phyloP scores from a whole-genome alignment of 2,329 filamentous ascomycete species.

The Niveomyces coronatus region DNA sequence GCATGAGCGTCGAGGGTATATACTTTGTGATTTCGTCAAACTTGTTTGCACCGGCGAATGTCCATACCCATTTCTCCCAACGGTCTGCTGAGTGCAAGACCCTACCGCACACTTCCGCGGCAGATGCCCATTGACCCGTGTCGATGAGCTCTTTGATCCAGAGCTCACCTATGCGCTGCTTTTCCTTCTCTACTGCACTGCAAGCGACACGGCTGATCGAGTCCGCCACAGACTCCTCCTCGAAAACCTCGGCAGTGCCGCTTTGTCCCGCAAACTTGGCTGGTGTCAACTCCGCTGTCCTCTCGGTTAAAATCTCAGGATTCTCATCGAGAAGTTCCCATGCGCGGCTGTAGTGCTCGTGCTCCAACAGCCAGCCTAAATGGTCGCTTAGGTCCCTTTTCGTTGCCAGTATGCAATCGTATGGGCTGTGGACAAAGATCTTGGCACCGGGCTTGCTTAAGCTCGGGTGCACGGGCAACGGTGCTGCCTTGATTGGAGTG shows the following conservation, averaged over 20 bases:
- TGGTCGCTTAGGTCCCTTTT: slow-evolving; percentile 82
- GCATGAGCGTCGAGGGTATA: slow-evolving; percentile 68
- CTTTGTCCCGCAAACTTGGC: slow-evolving; percentile 18
- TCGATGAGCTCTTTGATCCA: slow-evolving; percentile 85
- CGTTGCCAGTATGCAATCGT: slow-evolving; percentile 88
- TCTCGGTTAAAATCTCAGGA: slow-evolving; percentile 54
- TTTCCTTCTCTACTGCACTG: slow-evolving; percentile 72
- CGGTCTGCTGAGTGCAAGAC: slow-evolving; percentile 68
- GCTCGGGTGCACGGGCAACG: slow-evolving; percentile 38
- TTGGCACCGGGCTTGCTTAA: slow-evolving; percentile 50
- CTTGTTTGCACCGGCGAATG: slow-evolving; percentile 74
- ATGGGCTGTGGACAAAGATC: slow-evolving; percentile 92
- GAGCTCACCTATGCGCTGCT: slow-evolving; percentile 79
- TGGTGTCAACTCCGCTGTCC: slow-evolving; percentile 28
- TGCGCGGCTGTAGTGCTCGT: slow-evolving; percentile 69
- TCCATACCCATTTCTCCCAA: slow-evolving; percentile 96
- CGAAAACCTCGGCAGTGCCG: slow-evolving; percentile 56
- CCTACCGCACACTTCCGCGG: slow-evolving; percentile 71
- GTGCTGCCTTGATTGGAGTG: slow-evolving; percentile 15
- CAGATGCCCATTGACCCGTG: slow-evolving; percentile 62
- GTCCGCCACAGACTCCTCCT: slow-evolving; percentile 50
- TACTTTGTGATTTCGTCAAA: slow-evolving; percentile 84
- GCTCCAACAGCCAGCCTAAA: slow-evolving; percentile 74
- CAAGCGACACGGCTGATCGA: slow-evolving; percentile 47
- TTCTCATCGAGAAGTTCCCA: slow-evolving; percentile 87